A percentile compares a stretch with the other conserved stretches of the same genome.
phyloP scores from a whole-genome alignment of 2,329 filamentous ascomycete genomes.

The Cercospora sesami region DNA sequence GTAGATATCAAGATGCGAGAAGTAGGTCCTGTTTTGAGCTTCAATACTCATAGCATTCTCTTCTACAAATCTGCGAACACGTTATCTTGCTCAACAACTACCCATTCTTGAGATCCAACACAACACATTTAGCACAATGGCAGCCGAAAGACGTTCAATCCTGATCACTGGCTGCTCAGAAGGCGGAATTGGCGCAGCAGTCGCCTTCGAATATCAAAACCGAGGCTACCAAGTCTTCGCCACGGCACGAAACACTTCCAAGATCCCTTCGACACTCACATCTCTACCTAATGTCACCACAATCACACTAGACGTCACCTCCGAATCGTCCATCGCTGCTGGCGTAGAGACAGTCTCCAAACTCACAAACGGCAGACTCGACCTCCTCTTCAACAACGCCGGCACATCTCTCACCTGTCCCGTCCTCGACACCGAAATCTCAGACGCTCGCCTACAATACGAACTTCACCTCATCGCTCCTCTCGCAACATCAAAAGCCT shows the following conservation, averaged over 20 bases:
- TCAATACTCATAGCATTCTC: no score
- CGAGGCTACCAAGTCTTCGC: conserved; percentile 32
- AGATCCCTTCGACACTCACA: conserved; percentile 29
- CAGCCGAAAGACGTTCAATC: conserved; percentile 8
- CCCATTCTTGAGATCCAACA: neutral
- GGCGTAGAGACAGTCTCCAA: conserved; percentile 38
- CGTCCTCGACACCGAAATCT: conserved; percentile 31
- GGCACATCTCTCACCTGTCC: conserved; percentile 38
- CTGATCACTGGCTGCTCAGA: conserved; percentile 39
- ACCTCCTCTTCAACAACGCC: conserved; percentile 53
- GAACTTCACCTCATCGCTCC: conserved; percentile 54
- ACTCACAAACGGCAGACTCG: conserved; percentile 39
- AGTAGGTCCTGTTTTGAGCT: neutral
- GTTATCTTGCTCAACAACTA: neutral
- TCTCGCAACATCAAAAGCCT: conserved; percentile 39
- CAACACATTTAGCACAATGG: neutral
- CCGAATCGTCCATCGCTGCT: conserved; percentile 39
- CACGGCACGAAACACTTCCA: conserved; percentile 29
- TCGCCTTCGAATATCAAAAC: conserved; percentile 43
- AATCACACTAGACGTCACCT: conserved; percentile 48
- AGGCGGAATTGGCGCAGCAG: conserved; percentile 46
- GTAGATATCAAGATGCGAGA: neutral
- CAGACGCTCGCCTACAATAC: conserved; percentile 50
- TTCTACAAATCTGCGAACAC: neutral
- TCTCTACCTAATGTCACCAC: conserved; percentile 15